Conservation (phyloP, 768 basidiomycete genomes). For the Boletellus sp. region DNA sequence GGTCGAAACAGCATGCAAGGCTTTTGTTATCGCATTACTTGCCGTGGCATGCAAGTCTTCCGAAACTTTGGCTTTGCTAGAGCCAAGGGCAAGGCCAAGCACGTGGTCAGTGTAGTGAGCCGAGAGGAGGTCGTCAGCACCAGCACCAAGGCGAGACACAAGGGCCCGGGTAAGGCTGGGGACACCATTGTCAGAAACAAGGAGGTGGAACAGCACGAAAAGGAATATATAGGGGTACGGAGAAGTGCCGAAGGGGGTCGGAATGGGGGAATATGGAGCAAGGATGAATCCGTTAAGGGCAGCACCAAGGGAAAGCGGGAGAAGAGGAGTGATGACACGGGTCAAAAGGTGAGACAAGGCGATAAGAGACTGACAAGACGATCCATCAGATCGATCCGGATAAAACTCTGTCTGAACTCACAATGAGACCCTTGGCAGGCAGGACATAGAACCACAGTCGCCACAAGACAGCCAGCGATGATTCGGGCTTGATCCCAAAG, state of each 20-base stretch:
- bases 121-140: constrained; percentile 63
- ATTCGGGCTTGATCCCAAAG: constrained; percentile 5
- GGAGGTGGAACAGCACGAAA: constrained; percentile 68
- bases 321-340: constrained; percentile 68
- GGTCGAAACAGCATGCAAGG: constrained; percentile 40
- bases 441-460: constrained; percentile 19
- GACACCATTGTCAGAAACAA: constrained; percentile 76
- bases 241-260: constrained; percentile 33
- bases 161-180: constrained; percentile 64
- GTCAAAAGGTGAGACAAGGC: constrained; percentile 66
- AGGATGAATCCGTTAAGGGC: constrained; percentile 21
- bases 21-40: constrained; percentile 13
- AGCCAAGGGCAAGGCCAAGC: constrained; percentile 79
- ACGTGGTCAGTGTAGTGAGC: constrained; percentile 78
- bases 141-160: constrained; percentile 89
- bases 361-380: constrained; percentile 51
- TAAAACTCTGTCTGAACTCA: constrained; percentile 5
- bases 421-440: constrained; percentile 23
- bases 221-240: constrained; percentile 68
- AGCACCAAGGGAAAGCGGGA: constrained; percentile 68
- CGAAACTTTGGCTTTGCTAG: constrained; percentile 76
- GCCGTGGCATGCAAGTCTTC: constrained; percentile 43
- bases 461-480: constrained; percentile 15
- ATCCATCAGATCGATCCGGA: constrained; percentile 1
- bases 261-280: constrained; percentile 15